A percentile compares a stretch with the other conserved stretches of the same genome.
Conservation (phyloP, 805 yeast genomes). For the Pichia insulana region DNA sequence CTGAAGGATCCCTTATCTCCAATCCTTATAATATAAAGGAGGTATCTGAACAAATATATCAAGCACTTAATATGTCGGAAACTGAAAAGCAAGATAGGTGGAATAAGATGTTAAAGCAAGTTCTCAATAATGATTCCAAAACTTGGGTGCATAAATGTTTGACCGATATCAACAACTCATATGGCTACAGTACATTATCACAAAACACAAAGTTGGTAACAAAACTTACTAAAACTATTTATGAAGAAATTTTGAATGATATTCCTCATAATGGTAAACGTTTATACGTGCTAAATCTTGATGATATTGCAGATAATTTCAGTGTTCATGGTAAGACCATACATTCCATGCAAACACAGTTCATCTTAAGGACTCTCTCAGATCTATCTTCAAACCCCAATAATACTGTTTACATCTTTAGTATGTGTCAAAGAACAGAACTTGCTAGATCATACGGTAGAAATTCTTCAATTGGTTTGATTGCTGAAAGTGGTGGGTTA, state of each 20-base stretch:
- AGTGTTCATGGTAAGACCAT: constrained; percentile 29
- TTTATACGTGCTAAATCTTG: constrained; percentile 46
- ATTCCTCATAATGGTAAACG: constrained; percentile 27
- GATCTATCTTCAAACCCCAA: constrained; percentile 49
- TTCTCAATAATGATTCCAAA: constrained; percentile 59
- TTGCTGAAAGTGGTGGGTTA: constrained; percentile 88
- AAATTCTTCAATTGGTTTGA: constrained; percentile 63
- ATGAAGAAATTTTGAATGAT: constrained; percentile 27
- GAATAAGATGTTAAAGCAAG: constrained; percentile 49
- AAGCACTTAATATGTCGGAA: constrained; percentile 55
- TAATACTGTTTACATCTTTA: constrained; percentile 65
- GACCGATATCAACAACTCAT: constrained; percentile 39
- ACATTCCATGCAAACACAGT: constrained; percentile 50
- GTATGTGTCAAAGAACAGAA: constrained; percentile 54
- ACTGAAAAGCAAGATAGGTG: constrained; percentile 57
- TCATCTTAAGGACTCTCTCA: constrained; percentile 46
- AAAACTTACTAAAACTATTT: constrained; percentile 26
- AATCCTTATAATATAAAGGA: constrained; percentile 85
- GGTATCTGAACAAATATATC: constrained; percentile 53
- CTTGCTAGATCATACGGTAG: constrained; percentile 62
- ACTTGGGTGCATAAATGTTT: constrained; percentile 64
- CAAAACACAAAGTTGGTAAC: constrained; percentile 17
- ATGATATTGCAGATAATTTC: constrained; percentile 31
- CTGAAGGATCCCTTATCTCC: constrained; percentile 61
- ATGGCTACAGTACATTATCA: constrained; percentile 31